Evolutionary conservation across 2,329 filamentous ascomycete genomes (phyloP), one percentile per base, ranked within the genome.

Genomic region (Nemania abortiva): DNA sequence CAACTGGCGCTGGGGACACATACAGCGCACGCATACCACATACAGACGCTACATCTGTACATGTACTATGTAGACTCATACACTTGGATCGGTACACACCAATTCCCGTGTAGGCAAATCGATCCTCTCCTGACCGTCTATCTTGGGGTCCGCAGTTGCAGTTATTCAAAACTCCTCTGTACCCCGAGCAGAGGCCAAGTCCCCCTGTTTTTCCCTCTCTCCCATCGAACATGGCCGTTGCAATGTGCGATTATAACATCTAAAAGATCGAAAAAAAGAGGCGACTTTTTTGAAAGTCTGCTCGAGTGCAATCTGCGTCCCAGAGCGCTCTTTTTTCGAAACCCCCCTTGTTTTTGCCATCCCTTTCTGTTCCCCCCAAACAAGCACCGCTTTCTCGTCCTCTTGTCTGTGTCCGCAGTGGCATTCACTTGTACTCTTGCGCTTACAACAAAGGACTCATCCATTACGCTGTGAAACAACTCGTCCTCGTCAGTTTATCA

Each of bases 221-320:
- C 76, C 74, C 74, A 71, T 77, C 84, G 83, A 87, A 84, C 84
- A 81, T 83, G 79, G 80, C 81, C 80, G 81, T 79, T 82, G 83
- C 82, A 79, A 87, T 88, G 85, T 86, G 86, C 83, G 84, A 83
- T 79, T 84, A 76, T 77, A 81, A 80, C 81, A 81, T 87, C 79
- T 88, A n/a, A 84, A 83, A 84, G 79, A 79, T 80, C 78, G 78
- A 77, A 79, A 42, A 78, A 75, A 70, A 63, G 83, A 85, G 84
- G 85, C 85, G 76, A 78, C 76, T 77, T 86, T 81, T 80, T 34
- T 78, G 75, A 83, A 83, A 86, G 85, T 87, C 85, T 86, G 85
- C 85, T 86, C 73, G 62, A 74, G 70, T 81, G 77, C 77, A 74
- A 77, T 67, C 59, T 63, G 63, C 54, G 55, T 63, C 57, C 66